Base-by-base conservation (phyloP, 148 eudicot genomes). In the Cornus kousa region DNA sequence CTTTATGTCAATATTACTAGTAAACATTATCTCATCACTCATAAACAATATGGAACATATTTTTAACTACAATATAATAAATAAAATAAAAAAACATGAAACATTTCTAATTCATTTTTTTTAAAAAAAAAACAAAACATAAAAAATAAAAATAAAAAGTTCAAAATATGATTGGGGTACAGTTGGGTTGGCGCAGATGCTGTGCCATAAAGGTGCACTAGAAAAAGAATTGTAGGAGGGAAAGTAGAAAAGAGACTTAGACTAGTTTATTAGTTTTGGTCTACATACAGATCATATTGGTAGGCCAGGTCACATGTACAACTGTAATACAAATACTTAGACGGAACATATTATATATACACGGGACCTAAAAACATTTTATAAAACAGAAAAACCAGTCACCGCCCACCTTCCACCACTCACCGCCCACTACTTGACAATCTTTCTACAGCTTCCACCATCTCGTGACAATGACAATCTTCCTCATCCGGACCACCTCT, bases 351-450 rank as follows among this genome's bases (percentile, higher is more conserved):
- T 20, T 62, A 62, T 0, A 5, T 62, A 62, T 0, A 5, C 66
- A 62, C 13, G 59, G 7, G 13, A 53, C 37, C 1, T 12, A 64
- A 20, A 37, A 23, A 7, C 2, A 31, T 43, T 43, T 43, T 43
- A 43, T 43, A 22, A 6, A 70, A 16, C 48, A n/a, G 16, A 20
- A 39, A 65, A 24, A 72, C 65, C 39, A n/a, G 37, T 35, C 24
- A 72, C 75, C 75, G 79, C 48, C 83, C 68, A 76, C 77, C 68
- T 66, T 57, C 80, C 76, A 73, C 72, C 68, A 40, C 17, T 33
- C 78, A 48, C 78, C 60, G 32, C 77, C 82, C 80, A 81, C 80
- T 76, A 71, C 24, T 37, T 67, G 68, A 39, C 75, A 77, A 67
- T 65, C 75, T 32, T 66, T 23, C 57, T 73, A 73, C 46, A 77